phyloP scores from a whole-genome alignment of 2,329 filamentous ascomycete genomes.

The Teratosphaeria destructans region DNA sequence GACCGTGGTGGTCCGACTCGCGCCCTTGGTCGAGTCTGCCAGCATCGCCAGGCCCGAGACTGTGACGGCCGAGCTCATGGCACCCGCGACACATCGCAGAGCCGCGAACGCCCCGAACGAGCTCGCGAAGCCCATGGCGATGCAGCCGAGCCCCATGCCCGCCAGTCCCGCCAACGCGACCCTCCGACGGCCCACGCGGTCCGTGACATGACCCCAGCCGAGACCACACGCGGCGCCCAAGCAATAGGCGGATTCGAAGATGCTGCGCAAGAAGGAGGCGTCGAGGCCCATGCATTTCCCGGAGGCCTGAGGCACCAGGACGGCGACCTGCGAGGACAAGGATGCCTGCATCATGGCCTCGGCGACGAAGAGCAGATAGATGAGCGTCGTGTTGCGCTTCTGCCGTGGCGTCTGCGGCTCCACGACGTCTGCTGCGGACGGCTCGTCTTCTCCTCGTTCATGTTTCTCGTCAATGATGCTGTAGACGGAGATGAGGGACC shows the following conservation, averaged over 20 bases:
- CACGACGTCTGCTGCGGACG: constrained; percentile 16
- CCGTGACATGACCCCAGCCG: constrained; percentile 36
- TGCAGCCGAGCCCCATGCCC: constrained; percentile 35
- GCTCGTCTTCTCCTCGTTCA: constrained; percentile 1
- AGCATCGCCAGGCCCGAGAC: constrained; percentile 38
- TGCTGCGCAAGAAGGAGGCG: constrained; percentile 36
- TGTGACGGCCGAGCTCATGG: constrained; percentile 35
- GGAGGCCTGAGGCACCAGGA: constrained; percentile 32
- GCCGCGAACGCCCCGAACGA: constrained; percentile 31
- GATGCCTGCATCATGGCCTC: constrained; percentile 43
- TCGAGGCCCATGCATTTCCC: constrained; percentile 35
- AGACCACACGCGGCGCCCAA: constrained; percentile 36
- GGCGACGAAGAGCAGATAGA: constrained; percentile 38
- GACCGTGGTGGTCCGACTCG: constrained; percentile 29
- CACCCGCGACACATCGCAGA: constrained; percentile 34
- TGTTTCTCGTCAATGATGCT: constrained; percentile 31
- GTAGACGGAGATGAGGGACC: constrained; percentile 34
- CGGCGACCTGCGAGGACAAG: constrained; percentile 36
- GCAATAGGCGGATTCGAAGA: constrained; percentile 40
- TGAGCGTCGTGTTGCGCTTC: constrained; percentile 28
- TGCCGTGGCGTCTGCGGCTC: constrained; percentile 9
- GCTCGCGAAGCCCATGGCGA: constrained; percentile 38
- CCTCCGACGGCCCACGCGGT: constrained; percentile 33
- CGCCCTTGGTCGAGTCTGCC: constrained; percentile 26
- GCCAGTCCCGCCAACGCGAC: constrained; percentile 35